Percentiles rank a stretch among this genome's conserved stretches.
These are phyloP conservation scores for Pleurotus pulmonarius DNA, from an alignment of 768 basidiomycete species.

Conservation along the genomic window DNA sequence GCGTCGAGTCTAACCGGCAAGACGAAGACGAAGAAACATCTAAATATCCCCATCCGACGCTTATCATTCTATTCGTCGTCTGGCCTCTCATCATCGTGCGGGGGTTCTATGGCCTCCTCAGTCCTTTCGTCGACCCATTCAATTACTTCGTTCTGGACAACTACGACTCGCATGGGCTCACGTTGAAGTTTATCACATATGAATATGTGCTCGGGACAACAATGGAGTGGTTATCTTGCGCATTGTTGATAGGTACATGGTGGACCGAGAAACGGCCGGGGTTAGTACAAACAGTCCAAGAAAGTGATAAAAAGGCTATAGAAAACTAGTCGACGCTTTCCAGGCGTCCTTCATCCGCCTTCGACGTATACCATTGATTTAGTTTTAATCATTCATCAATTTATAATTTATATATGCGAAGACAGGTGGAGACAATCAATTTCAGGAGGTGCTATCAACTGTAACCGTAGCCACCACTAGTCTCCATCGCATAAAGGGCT, in stretches of 20 bases:
- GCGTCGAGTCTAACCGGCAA: constrained; percentile 10
- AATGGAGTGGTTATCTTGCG: constrained; percentile 23
- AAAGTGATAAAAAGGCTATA: no score
- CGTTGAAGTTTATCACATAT: constrained; percentile 18
- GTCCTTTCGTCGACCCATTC: constrained; percentile 18
- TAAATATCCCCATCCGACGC: constrained; percentile 22
- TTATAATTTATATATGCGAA: no score
- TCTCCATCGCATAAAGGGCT: no score
- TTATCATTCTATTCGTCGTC: constrained; percentile 21
- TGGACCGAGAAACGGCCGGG: background rate
- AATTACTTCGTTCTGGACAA: constrained; percentile 22
- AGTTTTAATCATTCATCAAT: no score
- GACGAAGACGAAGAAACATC: constrained; percentile 1
- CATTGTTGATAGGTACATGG: constrained; percentile 13
- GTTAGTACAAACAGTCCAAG: no score
- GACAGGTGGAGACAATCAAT: no score
- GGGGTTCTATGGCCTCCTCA: constrained; percentile 28
- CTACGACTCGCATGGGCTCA: constrained; percentile 18
- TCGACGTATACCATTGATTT: no score
- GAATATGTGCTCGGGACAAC: constrained; percentile 23
- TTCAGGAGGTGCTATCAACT: no score
- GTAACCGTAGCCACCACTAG: no score
- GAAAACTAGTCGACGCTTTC: no score
- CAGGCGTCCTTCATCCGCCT: no score
- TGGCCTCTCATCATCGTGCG: constrained; percentile 31